phyloP scores from a whole-genome alignment of 2,329 filamentous ascomycete species.

The Ophiocordyceps robertsii region DNA sequence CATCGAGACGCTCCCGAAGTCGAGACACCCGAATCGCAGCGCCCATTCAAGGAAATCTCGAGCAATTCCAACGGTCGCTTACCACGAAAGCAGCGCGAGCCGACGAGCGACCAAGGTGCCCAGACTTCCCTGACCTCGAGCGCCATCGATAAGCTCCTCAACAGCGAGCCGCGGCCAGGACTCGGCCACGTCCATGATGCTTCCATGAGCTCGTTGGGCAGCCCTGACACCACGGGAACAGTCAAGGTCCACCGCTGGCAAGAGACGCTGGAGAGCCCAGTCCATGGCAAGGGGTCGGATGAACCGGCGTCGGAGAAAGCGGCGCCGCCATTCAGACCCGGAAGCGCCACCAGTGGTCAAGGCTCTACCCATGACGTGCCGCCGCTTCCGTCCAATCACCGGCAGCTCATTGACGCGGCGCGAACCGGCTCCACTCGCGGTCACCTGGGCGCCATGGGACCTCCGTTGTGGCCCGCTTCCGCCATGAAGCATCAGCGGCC shows the following conservation, averaged over 20 bases:
- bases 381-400: constrained; percentile 72
- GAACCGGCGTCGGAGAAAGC: constrained; percentile 22
- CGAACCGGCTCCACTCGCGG: constrained; percentile 41
- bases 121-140: constrained; percentile 77
- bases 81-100: constrained; percentile 22
- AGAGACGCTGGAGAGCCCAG: constrained; percentile 33
- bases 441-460: constrained; percentile 54
- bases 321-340: constrained; percentile 39
- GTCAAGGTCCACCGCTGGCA: constrained; percentile 32
- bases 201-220: constrained; percentile 20
- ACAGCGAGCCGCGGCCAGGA: constrained; percentile 19
- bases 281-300: constrained; percentile 24
- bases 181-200: constrained; percentile 20
- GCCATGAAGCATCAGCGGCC: constrained; percentile 44
- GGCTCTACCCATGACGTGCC: constrained; percentile 35
- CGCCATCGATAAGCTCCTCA: constrained; percentile 65
- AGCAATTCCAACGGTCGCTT: constrained; percentile 34
- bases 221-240: constrained; percentile 23
- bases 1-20: constrained; percentile 24
- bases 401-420: constrained; percentile 71
- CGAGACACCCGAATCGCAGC: constrained; percentile 40
- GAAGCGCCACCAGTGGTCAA: constrained; percentile 57
- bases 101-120: constrained; percentile 56
- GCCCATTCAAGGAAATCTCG: constrained; percentile 50
- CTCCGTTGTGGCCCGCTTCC: constrained; percentile 72